Evolutionary conservation across 805 yeast species (phyloP), one percentile per base, ranked within the genome.

Genomic region (Nematodospora valgi): DNA sequence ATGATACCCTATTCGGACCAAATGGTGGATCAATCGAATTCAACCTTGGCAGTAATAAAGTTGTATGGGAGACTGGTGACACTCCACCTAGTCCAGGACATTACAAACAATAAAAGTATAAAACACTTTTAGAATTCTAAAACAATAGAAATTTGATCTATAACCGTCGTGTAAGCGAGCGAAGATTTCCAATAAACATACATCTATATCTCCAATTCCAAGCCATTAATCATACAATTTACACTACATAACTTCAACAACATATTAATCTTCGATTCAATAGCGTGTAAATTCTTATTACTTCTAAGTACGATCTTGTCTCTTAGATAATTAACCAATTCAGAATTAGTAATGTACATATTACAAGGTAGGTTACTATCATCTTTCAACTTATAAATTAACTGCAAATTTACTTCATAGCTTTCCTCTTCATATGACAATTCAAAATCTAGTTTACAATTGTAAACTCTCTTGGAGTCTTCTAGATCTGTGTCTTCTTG

Each of bases 51-150:
- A 18, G 33, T 13, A 25, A 30, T 4, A 47, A 48, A 9, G 30
- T 36, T 6, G 34, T 31, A 6, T 57, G 61, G 62, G 62, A 57
- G 27, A 32, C 42, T 5, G 59, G 52, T 6, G 39, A 37, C n/a
- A 38, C 24, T 2, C 61, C 61, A 7, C 62, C 62, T 6, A 50
- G 56, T 38, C 48, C 51, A 14, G 56, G 56, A 4, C 52, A 50
- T 36, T 27, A 29, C n/a, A 16, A 13, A 23, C 15, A 13, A 14
- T 25, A 17, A n/a, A 23, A 10, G 7, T 10, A 23, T 23, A 12
- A 23, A 7, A 21, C 7, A 21, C 10, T 8, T 21, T 21, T 21
- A 7, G 7, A 23, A 10, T 10, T 23, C 13, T 7, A 10, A 7
- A 5, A 23, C 26, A 23, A 23, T 7, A 23, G 12, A 17, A 6